Evolutionary conservation across 306 rosid species (phyloP).

Genomic region (Fragaria iinumae): DNA sequence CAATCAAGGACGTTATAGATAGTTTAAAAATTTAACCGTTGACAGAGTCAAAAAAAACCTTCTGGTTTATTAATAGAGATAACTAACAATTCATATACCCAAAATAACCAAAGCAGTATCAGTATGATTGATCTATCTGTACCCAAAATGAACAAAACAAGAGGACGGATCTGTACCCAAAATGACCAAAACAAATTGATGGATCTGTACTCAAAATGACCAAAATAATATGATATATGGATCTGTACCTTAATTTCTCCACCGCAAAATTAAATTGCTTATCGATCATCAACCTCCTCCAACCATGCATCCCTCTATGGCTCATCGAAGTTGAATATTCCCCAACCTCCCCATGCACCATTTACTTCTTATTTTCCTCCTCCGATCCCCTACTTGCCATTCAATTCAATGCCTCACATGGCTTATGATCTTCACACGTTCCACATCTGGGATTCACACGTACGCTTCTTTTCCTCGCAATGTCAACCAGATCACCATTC

Average conservation of each 20-base stretch:
- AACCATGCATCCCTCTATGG: not conserved
- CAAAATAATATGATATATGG: not conserved
- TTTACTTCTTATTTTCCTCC: not conserved
- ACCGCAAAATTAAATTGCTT: not conserved
- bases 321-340: not conserved
- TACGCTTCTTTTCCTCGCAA: constrained; percentile 9
- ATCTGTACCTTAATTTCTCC: not conserved
- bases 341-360: constrained; percentile 1
- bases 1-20: too few species aligned
- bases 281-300: not conserved
- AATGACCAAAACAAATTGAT: not conserved
- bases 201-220: not conserved
- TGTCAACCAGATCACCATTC: constrained; percentile 17
- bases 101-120: too few species aligned
- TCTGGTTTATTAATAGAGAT: too few species aligned
- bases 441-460: constrained; percentile 7
- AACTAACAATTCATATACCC: too few species aligned
- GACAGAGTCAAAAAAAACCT: too few species aligned
- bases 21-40: too few species aligned
- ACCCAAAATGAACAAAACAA: too few species aligned
- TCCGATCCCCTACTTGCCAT: not conserved
- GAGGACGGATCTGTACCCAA: too few species aligned
- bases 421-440: constrained; percentile 22
- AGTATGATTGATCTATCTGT: too few species aligned
- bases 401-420: constrained; percentile 22